Evolutionary conservation across 1,284 basidiomycete species (phyloP), one percentile per base, ranked within the genome.

Genomic region (Ustilago hordei): DNA sequence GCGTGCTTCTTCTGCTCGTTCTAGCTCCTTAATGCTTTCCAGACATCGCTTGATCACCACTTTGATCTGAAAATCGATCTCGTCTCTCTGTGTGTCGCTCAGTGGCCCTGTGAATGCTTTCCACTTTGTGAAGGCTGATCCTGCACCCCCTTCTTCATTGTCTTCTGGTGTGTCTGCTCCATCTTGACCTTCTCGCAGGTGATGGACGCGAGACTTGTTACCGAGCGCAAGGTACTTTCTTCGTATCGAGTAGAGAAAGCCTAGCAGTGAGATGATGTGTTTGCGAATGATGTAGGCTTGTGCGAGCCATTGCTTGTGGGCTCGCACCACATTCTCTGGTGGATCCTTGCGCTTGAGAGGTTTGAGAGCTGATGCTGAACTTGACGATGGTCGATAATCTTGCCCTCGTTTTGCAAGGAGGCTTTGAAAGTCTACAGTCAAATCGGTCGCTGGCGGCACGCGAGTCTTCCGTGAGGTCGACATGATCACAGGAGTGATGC

Each of bases 31-130:
- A 28, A 96, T 92, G 71, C 93, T 89, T 72, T 95, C 92, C 17
- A 94, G 90, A 85, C 93, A 95, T 64, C 91, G 91, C 60, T 91
- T 90, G 65, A 96, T 88, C 59, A 95, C 91, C 67, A 93, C 89
- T 71, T 92, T 91, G 34, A 93, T 92, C 85, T 95, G 93, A 74
- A 94, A 88, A 88, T 96, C 95, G 69, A 96, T 92, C 86, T 95
- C 93, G 87, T 95, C 94, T 60, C 94, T 89, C 85, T 96, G 93
- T 71, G 92, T 91, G 80, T 95, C 94, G 31, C 90, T 91, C 15
- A 96, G 89, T 82, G 91, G 88, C 68, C 90, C 90, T 2, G 64
- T 89, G 64, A 90, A 90, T 13, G 90, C 56, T 48, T 75, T 81
- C 81, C 81, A 82, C 55, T 78, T 80, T 34, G 78, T 67, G 54